Evolutionary conservation across 1,284 basidiomycete genomes (phyloP).

Genomic region (Ustilago hordei): DNA sequence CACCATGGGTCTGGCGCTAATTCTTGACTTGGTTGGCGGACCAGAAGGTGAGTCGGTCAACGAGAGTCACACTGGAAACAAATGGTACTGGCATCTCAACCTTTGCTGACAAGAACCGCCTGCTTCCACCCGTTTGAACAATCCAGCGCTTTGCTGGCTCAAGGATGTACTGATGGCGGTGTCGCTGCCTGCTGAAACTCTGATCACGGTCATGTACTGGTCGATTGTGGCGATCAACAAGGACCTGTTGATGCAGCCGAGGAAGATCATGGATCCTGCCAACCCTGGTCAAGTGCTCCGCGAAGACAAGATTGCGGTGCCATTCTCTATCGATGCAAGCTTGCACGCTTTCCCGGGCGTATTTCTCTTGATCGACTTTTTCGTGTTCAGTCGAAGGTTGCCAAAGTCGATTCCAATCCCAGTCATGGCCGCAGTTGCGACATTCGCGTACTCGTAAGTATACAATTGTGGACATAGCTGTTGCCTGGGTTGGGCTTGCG

Average conservation of each 20-base stretch:
- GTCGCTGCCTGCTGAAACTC: constrained; percentile 47
- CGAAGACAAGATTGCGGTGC: constrained; percentile 42
- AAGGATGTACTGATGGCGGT: constrained; percentile 32
- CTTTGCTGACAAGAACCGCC: background rate
- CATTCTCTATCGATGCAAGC: constrained; percentile 49
- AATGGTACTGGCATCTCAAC: background rate
- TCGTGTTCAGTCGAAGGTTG: constrained; percentile 32
- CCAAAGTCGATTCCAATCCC: constrained; percentile 24
- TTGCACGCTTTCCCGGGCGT: constrained; percentile 59
- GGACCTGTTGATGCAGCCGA: constrained; percentile 49
- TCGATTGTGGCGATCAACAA: constrained; percentile 43
- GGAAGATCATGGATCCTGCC: constrained; percentile 37
- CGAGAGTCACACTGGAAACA: background rate
- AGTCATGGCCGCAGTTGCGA: constrained; percentile 7
- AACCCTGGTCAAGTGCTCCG: constrained; percentile 54
- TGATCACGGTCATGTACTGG: constrained; percentile 61
- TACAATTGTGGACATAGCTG: background rate
- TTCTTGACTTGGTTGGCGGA: constrained; percentile 18
- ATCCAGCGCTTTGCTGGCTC: constrained; percentile 22
- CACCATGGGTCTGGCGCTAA: constrained; percentile 25
- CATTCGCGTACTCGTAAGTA: constrained; percentile 29
- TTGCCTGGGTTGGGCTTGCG: background rate
- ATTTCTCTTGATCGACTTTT: constrained; percentile 49
- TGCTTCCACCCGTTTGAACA: too few relatives aligned
- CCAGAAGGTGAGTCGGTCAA: constrained; percentile 26